Base-by-base conservation (phyloP, 2,329 filamentous ascomycete genomes). In the Trichothecium roseum region DNA sequence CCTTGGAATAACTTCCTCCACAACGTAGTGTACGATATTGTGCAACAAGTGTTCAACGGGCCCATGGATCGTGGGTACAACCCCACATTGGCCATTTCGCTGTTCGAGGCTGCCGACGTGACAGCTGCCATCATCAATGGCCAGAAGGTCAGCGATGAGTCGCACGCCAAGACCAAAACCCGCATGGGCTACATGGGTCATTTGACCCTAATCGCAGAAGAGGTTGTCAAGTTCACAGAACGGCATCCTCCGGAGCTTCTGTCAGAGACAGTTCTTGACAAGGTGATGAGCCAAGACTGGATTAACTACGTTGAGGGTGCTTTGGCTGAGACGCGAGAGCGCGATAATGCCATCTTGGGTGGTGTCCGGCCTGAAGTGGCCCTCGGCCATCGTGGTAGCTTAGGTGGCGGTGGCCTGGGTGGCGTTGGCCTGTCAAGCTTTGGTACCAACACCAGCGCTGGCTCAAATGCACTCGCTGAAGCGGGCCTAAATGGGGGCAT, bases 1-100 rank as follows among this genome's bases (percentile, higher is more conserved):
- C 89, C 91, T 1, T 98, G 91, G 91, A 98, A 98, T 60, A 98
- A 98, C 57, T 98, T 98, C 54, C 72, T 98, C 30, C 91, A 98
- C 62, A 98, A 98, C 52, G 91, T 98, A 30, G 91, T 98, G 32
- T 98, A 98, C 55, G 91, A 98, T 56, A 88, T 98, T 51, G 85
- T 98, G 30, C 91, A 98, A 57, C 91, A 98, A 64, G 91, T 98
- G 1, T 96, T 98, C 59, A 98, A 98, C 54, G 91, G 91, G 8
- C 87, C 87, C 1, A 94, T 98, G 84, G 89, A 96, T 48, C 82
- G 87, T 40, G 88, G 91, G 18, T 95, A 82, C 62, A 98, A 98
- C 58, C 80, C 85, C 9, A 81, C 78, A 32, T 66, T 98, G 35
- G 89, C 91, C 10, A 81, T 95, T 40, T 89, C 94, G 45, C 75